Base-by-base conservation (phyloP, 139 green algal species). In the Tetradesmus lagerheimii region DNA sequence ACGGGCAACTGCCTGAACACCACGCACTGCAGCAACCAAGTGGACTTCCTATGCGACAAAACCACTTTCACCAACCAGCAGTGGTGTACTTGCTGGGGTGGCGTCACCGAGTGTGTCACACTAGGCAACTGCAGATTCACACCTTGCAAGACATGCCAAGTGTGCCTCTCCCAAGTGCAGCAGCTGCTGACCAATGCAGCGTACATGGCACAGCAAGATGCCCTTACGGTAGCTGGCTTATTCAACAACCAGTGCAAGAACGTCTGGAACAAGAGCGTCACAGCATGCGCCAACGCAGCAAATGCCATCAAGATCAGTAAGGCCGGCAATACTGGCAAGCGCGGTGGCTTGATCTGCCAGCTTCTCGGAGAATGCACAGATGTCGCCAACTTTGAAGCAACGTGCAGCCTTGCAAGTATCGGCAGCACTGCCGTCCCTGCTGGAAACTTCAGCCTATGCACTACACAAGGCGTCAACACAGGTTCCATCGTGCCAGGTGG, bases 271-370 rank as follows among this genome's bases (percentile, higher is more conserved):
- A 85, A 43, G 37, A 85, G 79, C 3, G 39, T 6, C 1, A 71
- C 57, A 31, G 57, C 57, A 0, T 71, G 57, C 14, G 57, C 57
- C 57, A 71, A n/a, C 57, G 16, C 57, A 71, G 57, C 23, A 31
- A 23, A 20, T 0, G 57, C 57, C 15, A 71, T 71, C 20, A n/a
- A 71, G 25, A 9, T 31, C 29, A 66, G 79, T 9, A 64, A 66
- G 38, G 15, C 50, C n/a, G 79, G 79, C 39, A 85, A 85, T 27
- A 71, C n/a, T 38, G 79, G 79, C 79, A 85, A 85, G 39, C 79
- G 79, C 35, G 79, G 38, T 2, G 79, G 79, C 1, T 27, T 23
- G 4, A 64, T 85, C 6, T 85, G 79, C 41, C 34, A 64, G 79
- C 39, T 38, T 0, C 39, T 85, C 5, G 50, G 50, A 14, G 79